A percentile compares a stretch with the other conserved stretches of the same genome.
Evolutionary conservation across 768 basidiomycete genomes (phyloP).

Genomic region (Termitomyces sp.): DNA sequence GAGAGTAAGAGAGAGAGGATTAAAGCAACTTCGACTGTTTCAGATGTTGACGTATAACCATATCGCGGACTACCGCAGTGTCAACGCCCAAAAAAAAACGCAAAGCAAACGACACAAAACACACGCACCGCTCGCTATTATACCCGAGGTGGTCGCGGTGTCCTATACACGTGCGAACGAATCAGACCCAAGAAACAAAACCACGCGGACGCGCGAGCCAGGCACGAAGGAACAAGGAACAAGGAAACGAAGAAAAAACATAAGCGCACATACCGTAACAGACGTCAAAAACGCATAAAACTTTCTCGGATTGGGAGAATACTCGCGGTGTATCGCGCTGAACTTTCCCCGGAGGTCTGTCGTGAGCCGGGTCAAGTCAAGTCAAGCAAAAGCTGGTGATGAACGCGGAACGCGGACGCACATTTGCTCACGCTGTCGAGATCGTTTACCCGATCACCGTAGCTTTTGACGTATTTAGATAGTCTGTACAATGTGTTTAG

Average conservation of each 20-base stretch:
- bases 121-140: conserved; percentile 29
- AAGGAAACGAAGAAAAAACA: background rate
- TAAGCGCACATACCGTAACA: conserved; percentile 36
- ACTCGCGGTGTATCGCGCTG: conserved; percentile 47
- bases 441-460: conserved; percentile 59
- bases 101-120: background rate
- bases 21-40: conserved; percentile 67
- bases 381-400: no score
- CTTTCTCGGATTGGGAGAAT: conserved; percentile 43
- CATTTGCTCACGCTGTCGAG: conserved; percentile 49
- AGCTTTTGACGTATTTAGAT: conserved; percentile 43
- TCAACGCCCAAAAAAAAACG: background rate
- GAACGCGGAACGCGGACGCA: conserved; percentile 26
- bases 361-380: no score
- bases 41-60: conserved; percentile 76
- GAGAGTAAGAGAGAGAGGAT: background rate
- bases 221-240: background rate
- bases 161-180: conserved; percentile 29
- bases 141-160: conserved; percentile 48
- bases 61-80: conserved; percentile 51
- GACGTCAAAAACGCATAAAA: conserved; percentile 58
- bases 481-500: conserved; percentile 3
- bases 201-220: background rate
- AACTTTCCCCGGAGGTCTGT: conserved; percentile 37
- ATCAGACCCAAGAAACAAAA: background rate